A percentile compares a stretch with the other conserved stretches of the same genome.
These are phyloP conservation scores for Epichloe bromicola DNA, from an alignment of 2,329 filamentous ascomycete species.

Conservation along the genomic window DNA sequence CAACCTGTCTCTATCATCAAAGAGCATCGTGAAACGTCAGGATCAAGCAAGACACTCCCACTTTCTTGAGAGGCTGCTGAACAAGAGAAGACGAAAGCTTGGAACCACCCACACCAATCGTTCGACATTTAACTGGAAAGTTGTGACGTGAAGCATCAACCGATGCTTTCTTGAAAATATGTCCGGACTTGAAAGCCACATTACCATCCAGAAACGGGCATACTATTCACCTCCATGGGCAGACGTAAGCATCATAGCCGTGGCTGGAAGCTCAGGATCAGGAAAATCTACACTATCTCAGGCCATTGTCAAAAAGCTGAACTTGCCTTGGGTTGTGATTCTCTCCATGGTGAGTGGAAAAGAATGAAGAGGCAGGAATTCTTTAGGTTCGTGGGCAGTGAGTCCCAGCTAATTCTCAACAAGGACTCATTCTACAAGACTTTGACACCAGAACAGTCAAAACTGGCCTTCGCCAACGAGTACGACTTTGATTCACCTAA, in stretches of 20 bases:
- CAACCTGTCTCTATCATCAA: too few species aligned
- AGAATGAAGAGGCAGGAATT: neutral
- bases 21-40: neutral
- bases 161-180: conserved; percentile 9
- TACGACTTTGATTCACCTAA: conserved; percentile 93
- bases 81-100: neutral
- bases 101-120: neutral
- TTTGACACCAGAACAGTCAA: conserved; percentile 64
- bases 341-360: conserved; percentile 66
- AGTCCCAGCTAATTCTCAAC: conserved; percentile 11
- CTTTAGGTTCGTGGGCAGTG: neutral
- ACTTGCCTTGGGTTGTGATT: conserved; percentile 95
- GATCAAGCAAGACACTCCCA: too few species aligned
- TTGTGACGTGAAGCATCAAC: neutral
- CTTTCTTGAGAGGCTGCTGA: neutral
- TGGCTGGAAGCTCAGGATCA: conserved; percentile 90
- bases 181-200: conserved; percentile 26
- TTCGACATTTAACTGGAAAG: neutral
- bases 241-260: conserved; percentile 89
- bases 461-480: conserved; percentile 73
- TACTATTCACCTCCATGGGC: conserved; percentile 94
- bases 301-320: conserved; percentile 79
- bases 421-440: conserved; percentile 97
- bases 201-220: conserved; percentile 42
- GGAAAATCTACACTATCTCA: conserved; percentile 87